Evolutionary conservation across 192 early-diverging fungal genomes (phyloP), one percentile per base, ranked within the genome.

Genomic region (Phycomyces blakesleeanus): DNA sequence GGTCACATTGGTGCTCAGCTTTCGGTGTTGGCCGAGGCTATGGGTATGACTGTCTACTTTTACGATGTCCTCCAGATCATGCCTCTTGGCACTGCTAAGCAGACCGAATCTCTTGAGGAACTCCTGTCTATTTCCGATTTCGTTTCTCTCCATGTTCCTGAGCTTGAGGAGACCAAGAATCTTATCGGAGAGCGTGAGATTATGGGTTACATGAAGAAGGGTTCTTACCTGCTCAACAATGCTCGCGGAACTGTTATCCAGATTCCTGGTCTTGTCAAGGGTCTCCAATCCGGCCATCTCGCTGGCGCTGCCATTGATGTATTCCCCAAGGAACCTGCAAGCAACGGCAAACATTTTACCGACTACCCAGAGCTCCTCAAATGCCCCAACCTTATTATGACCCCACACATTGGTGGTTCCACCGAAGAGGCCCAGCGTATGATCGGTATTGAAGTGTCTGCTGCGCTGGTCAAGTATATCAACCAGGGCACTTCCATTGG

Each of bases 1-100:
- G 97, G 97, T 27, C 96, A 99, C 78, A 99, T 99, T 73, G 97
- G 97, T 59, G 85, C 93, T 10, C 97, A 99, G 78, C 80, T 99
- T 38, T 94, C 95, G 25, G 97, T 97, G 14, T 78, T 99, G 26
- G 96, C 95, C 25, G 97, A 99, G 75, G 81, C 93, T 0, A 79
- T 99, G 78, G 97, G 97, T 55, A 97, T 98, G 93, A 76, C 81
- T 18, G 95, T 99, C 47, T 77, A 86, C 75, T 97, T 92, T 83
- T 93, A 93, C 76, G 97, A 99, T 71, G 82, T 92, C 2, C 77
- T 92, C 20, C 91, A 92, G 47, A 75, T 91, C 42, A 96, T 96
- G 93, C 92, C 93, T 29, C 85, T 99, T 24, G 97, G 97, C 40
- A 88, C 86, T 39, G 92, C 93, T 64, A 78, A 82, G 51, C 85